Base-by-base conservation (phyloP, 306 rosid species). In the Vachellia collinsii region DNA sequence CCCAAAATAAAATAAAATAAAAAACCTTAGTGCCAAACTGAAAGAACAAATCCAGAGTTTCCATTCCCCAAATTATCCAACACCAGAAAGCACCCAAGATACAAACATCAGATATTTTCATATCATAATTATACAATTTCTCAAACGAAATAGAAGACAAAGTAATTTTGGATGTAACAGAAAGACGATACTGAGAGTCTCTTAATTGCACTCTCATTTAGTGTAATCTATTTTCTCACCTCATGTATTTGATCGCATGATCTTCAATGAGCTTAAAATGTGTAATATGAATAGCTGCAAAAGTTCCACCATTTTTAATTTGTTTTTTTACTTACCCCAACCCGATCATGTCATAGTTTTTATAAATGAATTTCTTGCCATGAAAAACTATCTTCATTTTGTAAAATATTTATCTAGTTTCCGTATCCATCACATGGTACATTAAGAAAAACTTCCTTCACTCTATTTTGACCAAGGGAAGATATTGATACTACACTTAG, bases 151-250 rank as follows among this genome's bases (percentile, higher is more conserved):
- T 19, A 16, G 44, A 65, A 16, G 44, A 10, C 22, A 37, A 38
- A 39, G 50, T n/a, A 38, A 39, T 8, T 20, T 38, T 37, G 47
- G 70, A 42, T 23, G 71, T 69, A 69, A 71, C 42, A 70, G 37
- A 77, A 4, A 23, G 48, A 77, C 43, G 62, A 72, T 41, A 43
- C 79, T 22, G 38, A 76, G 47, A 61, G 70, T 54, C 37, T 34
- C 19, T 50, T 51, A 22, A 25, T 76, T 76, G 17, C 48, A 23
- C 51, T 64, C 70, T 65, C 46, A n/a, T n/a, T 38, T 38, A 38
- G 5, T 38, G 42, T 4, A 38, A 38, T 66, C 72, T 8, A 6
- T 7, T 66, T 66, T 44, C 22, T 22, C 11, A 19, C 25, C 29
- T 38, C 44, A 11, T 5, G 38, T 2, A 66, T 38, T 17, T 66